Conservation (phyloP, 148 eudicot genomes). For the Diospyros kaki region DNA sequence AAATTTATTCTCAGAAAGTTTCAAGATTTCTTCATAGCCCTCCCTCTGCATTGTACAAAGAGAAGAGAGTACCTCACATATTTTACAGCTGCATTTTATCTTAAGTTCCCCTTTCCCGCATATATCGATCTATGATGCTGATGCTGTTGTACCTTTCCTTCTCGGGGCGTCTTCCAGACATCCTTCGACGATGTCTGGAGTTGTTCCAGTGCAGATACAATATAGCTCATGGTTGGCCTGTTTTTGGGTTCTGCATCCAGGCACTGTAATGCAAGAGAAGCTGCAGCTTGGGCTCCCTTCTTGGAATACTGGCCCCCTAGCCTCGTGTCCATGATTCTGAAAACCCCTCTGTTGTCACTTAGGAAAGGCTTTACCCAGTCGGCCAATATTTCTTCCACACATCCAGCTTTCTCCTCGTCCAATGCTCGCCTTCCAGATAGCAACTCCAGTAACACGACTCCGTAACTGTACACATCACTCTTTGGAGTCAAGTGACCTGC, state of each 20-base stretch:
- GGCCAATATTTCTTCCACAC: slow-evolving; percentile 35
- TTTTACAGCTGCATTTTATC: too few relatives aligned
- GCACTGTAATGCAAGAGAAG: slow-evolving; percentile 40
- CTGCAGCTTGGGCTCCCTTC: slow-evolving; percentile 42
- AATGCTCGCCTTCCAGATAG: slow-evolving; percentile 38
- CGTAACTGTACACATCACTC: slow-evolving; percentile 50
- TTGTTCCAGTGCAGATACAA: slow-evolving; percentile 28
- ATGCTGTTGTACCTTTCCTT: not conserved
- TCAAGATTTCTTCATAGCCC: too few relatives aligned
- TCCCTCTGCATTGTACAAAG: too few relatives aligned
- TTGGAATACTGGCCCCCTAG: slow-evolving; percentile 57
- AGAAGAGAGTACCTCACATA: too few relatives aligned
- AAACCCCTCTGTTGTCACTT: slow-evolving; percentile 28
- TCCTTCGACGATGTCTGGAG: slow-evolving; percentile 20
- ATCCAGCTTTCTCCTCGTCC: slow-evolving; percentile 28
- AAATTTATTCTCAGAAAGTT: too few relatives aligned
- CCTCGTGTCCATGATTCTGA: slow-evolving; percentile 51
- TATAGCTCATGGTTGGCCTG: slow-evolving; percentile 43
- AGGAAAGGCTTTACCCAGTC: slow-evolving; percentile 51
- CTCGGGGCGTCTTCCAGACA: slow-evolving; percentile 12
- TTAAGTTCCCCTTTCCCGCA: too few relatives aligned
- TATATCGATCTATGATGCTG: too few relatives aligned
- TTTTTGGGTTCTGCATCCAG: slow-evolving; percentile 32
- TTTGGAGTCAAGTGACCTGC: slow-evolving; percentile 46
- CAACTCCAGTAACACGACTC: slow-evolving; percentile 43